phyloP scores from a whole-genome alignment of 208 protist species.

The Leishmania gerbilli region DNA sequence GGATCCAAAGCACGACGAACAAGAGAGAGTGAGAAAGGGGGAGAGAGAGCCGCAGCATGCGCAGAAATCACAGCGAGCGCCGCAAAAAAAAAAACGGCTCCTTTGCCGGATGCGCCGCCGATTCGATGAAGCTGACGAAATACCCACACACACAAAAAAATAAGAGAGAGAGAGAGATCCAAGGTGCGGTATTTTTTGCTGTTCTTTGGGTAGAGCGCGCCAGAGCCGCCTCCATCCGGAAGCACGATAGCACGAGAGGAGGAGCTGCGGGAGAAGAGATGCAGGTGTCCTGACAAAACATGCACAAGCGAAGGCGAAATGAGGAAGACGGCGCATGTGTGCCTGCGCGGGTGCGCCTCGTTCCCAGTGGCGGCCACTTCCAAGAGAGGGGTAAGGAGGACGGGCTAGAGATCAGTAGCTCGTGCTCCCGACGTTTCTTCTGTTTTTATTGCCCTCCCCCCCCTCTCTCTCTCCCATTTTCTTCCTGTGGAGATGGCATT shows the following conservation, averaged over 20 bases:
- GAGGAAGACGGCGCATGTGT: not conserved
- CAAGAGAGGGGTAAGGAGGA: not conserved
- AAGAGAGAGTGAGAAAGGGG: not conserved
- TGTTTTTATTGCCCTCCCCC: too few species aligned
- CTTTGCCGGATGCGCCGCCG: not conserved
- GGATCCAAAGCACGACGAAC: not conserved
- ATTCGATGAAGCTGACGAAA: not conserved
- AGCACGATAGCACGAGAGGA: not conserved
- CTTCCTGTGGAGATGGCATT: not conserved
- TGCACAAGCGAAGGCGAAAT: not conserved
- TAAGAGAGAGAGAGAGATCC: not conserved
- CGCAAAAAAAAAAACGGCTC: not conserved
- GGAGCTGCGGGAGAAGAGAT: not conserved
- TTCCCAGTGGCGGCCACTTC: not conserved
- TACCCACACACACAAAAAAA: too few species aligned
- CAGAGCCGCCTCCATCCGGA: not conserved
- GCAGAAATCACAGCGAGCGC: not conserved
- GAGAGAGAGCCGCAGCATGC: not conserved
- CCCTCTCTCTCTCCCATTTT: not conserved
- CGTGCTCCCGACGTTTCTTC: not conserved
- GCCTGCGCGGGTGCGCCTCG: not conserved
- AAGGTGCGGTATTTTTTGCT: not conserved
- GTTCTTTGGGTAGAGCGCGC: not conserved
- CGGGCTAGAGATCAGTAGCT: not conserved
- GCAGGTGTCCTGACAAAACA: not conserved